Evolutionary conservation across 1,284 basidiomycete genomes (phyloP).

Genomic region (Coniferiporia sulphurascens): DNA sequence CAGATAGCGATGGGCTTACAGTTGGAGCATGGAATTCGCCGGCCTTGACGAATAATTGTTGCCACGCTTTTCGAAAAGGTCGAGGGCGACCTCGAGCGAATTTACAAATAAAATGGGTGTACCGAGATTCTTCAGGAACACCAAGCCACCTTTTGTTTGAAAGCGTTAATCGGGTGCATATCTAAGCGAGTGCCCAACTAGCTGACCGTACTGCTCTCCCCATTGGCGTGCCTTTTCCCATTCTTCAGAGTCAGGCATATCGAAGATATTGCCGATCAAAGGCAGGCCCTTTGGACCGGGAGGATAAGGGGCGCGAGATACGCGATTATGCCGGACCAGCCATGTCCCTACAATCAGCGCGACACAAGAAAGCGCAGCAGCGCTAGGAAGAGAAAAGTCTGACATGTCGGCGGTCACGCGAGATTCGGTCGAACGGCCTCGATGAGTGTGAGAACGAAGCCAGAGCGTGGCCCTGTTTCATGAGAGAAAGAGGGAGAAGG

Average conservation of each 20-base stretch:
- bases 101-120: constrained; percentile 23
- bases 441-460: no score
- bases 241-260: constrained; percentile 17
- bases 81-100: constrained; percentile 19
- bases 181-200: neutral
- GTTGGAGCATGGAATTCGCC: constrained; percentile 10
- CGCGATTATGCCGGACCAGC: no score
- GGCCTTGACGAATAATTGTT: constrained; percentile 23
- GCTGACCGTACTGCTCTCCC: constrained; percentile 20
- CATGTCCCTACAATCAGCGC: no score
- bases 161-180: neutral
- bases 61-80: constrained; percentile 23
- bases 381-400: no score
- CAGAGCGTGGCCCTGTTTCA: no score
- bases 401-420: no score
- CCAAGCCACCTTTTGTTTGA: constrained; percentile 19
- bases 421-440: no score
- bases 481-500: no score
- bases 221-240: constrained; percentile 17
- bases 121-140: constrained; percentile 22
- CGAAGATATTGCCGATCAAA: constrained; percentile 19
- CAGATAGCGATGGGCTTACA: neutral
- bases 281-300: constrained; percentile 20
- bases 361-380: no score
- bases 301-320: neutral